A percentile compares a stretch with the other conserved stretches of the same genome.
These are phyloP conservation scores for Misopates orontium DNA, from an alignment of 257 asterid species.

Conservation along the genomic window DNA sequence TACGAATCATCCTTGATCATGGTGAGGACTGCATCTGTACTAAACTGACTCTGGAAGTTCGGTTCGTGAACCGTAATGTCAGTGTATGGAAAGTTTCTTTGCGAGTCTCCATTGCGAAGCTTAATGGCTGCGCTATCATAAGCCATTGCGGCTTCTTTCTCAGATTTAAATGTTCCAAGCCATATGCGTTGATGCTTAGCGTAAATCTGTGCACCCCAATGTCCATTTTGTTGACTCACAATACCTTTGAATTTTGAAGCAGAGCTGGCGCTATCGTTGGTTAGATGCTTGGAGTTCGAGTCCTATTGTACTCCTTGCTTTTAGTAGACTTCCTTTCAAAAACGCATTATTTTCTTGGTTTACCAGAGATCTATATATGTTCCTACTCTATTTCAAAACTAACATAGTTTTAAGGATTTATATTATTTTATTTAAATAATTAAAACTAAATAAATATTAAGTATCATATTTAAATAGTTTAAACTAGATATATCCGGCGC, in stretches of 20 bases:
- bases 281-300: slow-evolving; percentile 10
- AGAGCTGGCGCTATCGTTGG: background rate
- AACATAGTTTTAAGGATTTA: too few species aligned
- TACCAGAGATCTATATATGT: too few species aligned
- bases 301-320: too few species aligned
- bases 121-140: slow-evolving; percentile 65
- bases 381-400: too few species aligned
- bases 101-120: slow-evolving; percentile 32
- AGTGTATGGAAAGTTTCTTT: slow-evolving; percentile 39
- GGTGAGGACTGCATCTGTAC: slow-evolving; percentile 29
- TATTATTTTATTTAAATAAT: too few species aligned
- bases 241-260: slow-evolving; percentile 58
- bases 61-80: slow-evolving; percentile 31
- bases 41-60: slow-evolving; percentile 36
- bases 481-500: too few species aligned
- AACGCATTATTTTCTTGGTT: too few species aligned
- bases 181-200: slow-evolving; percentile 55
- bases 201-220: slow-evolving; percentile 77
- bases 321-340: too few species aligned
- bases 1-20: slow-evolving; percentile 55
- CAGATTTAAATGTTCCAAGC: slow-evolving; percentile 70
- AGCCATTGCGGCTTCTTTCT: slow-evolving; percentile 67
- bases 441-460: too few species aligned
- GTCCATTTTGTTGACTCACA: slow-evolving; percentile 52
- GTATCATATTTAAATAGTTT: too few species aligned